Conservation (phyloP, 495 filamentous ascomycete species). For the Penicillium bialowiezense region DNA sequence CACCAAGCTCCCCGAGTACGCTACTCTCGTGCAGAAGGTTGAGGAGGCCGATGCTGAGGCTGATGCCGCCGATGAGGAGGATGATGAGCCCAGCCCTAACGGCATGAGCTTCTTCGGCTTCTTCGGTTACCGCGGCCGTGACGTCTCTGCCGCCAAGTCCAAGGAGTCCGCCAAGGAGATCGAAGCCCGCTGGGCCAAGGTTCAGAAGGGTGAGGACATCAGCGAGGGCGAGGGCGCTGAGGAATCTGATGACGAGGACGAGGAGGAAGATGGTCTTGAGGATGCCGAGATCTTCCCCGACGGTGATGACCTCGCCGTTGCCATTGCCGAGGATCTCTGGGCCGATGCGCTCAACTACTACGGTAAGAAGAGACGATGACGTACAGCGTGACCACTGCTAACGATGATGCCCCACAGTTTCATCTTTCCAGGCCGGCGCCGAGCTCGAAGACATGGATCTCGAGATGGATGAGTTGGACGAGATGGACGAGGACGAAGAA, state of each 20-base stretch:
- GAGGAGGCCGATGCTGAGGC: constrained; percentile 26
- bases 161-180: constrained; percentile 55
- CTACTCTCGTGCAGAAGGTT: constrained; percentile 46
- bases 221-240: constrained; percentile 35
- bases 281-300: constrained; percentile 74
- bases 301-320: constrained; percentile 75
- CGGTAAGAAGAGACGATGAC: constrained; percentile 53
- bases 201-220: constrained; percentile 50
- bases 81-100: constrained; percentile 52
- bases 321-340: constrained; percentile 83
- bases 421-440: constrained; percentile 31
- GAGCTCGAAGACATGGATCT: constrained; percentile 32
- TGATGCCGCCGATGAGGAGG: constrained; percentile 32
- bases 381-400: constrained; percentile 2
- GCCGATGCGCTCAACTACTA: constrained; percentile 86
- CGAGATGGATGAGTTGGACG: constrained; percentile 32
- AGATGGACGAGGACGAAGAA: constrained; percentile 33
- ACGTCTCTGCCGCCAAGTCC: constrained; percentile 68
- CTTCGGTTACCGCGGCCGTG: constrained; percentile 72
- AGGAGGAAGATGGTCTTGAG: constrained; percentile 52
- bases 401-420: constrained; percentile 18
- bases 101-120: constrained; percentile 79
- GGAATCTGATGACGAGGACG: constrained; percentile 41
- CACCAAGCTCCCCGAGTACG: constrained; percentile 47
- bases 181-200: constrained; percentile 53